Evolutionary conservation across 1,284 basidiomycete genomes (phyloP), one percentile per base, ranked within the genome.

Genomic region (Heterobasidion parviporum): DNA sequence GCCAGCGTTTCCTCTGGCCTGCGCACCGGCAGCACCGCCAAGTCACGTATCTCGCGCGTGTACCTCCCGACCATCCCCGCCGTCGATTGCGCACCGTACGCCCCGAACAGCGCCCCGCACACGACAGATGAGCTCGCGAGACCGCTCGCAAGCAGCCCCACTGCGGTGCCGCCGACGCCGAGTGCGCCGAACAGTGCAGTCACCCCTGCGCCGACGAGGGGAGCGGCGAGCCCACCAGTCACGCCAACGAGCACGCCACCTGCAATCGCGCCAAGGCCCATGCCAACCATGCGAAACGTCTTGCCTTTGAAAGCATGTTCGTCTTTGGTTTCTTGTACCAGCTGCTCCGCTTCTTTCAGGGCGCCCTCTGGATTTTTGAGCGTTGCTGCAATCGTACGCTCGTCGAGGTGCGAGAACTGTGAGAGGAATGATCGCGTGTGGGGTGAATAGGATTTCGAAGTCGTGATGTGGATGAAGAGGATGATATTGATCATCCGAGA

Each of bases 31-130:
- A 79, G 61, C 32, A 83, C 69, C 4, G 74, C 77, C 32, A 83
- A 65, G 64, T 84, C 81, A n/a, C 71, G 68, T 15, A 84, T 73
- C 59, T 82, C 80, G 52, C 74, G 65, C 26, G 77, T 79, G 62
- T 81, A 79, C 33, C 77, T 69, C 52, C 70, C 70, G 16, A 82
- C 72, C 73, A 81, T 80, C 12, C 64, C 68, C 2, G 76, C 78
- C 0, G 76, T 75, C 38, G 71, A 72, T 41, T 67, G 71, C 8
- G 80, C 81, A 5, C 81, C 81, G 60, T 83, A 83, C 2, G 69
- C 78, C 2, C 82, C 81, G 63, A 83, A 84, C 1, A 83, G 65
- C 9, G 80, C 74, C 8, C 79, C 80, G 59, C 80, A 82, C 0
- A 83, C 75, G 9, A 81, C 74, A 12, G 75, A 76, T 1, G 80